Conservation (phyloP, 1,284 basidiomycete genomes). For the Ceratobasidium sp. region DNA sequence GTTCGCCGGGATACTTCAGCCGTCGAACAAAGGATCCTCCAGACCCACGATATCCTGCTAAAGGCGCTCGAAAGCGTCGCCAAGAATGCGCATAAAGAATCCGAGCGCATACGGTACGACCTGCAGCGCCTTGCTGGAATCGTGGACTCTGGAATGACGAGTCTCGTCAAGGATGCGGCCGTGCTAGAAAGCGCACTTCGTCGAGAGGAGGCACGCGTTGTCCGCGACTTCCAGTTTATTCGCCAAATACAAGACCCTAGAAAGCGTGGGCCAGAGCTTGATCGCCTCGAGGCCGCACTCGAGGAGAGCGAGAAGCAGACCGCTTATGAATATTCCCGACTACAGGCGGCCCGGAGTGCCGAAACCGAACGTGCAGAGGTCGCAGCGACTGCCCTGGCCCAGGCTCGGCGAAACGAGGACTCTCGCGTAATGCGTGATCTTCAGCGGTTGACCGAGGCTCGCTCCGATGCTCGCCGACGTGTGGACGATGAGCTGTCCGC, state of each 20-base stretch:
- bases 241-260: conserved; percentile 41
- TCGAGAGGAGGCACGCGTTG: conserved; percentile 33
- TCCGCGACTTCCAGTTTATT: conserved; percentile 29
- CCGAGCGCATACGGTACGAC: conserved; percentile 33
- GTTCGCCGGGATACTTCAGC: conserved; percentile 32
- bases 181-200: conserved; percentile 8
- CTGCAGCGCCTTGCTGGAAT: conserved; percentile 24
- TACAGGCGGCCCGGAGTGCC: conserved; percentile 35
- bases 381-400: conserved; percentile 18
- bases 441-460: conserved; percentile 18
- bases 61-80: conserved; percentile 12
- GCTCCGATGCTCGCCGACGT: conserved; percentile 10
- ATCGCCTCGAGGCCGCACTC: conserved; percentile 38
- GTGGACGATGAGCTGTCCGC: conserved; percentile 29
- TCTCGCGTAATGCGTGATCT: conserved; percentile 5
- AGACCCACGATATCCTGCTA: conserved; percentile 24
- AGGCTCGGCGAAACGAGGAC: conserved; percentile 36
- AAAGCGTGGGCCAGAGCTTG: conserved; percentile 40
- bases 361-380: conserved; percentile 28
- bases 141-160: conserved; percentile 24
- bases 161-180: conserved; percentile 7
- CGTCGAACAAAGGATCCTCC: conserved; percentile 20
- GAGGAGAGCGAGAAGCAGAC: conserved; percentile 38
- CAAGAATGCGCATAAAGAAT: conserved; percentile 27
- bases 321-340: conserved; percentile 40